Base-by-base conservation (phyloP, 2,329 filamentous ascomycete genomes). In the Ophiostoma australiae region DNA sequence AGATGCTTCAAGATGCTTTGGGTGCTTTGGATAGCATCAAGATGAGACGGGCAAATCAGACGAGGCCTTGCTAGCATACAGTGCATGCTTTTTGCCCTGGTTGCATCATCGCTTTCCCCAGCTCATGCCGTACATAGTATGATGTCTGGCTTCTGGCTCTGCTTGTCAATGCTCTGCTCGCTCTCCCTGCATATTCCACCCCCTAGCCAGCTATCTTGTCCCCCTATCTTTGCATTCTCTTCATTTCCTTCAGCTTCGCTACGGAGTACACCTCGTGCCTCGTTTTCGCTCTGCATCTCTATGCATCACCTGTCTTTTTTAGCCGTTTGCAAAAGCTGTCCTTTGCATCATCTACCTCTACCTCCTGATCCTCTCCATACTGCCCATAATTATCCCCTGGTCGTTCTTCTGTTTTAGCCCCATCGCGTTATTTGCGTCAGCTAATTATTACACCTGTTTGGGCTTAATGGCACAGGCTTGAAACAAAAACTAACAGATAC, bases 391-490 rank as follows among this genome's bases (percentile, higher is more conserved):
- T 15, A 31, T 41, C 66, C 39, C 66, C 66, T 41, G 37, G 37
- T 44, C 66, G n/a, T 48, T 41, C 35, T 39, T n/a, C 33, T 39
- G 61, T 35, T 68, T 48, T 66, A 31, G 52, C 70, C 63, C 69
- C 68, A n/a, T 61, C 67, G 67, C 48, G 20, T 55, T 67, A 48
- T 39, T 69, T 69, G 44, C 44, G 44, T 55, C 61, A 37, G 58
- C 71, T 68, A 67, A 69, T 67, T 69, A 35, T 67, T 67, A 68
- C 52, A 65, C 61, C 68, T 70, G 65, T 66, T 72, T 70, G 65
- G 69, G 69, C 65, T 68, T 55, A 33, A 66, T 67, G 37, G 63
- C 69, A 69, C 70, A 68, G 65, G 70, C 70, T 70, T 72, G 70
- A 70, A 72, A 72, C 70, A 63, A 70, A 63, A 67, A 17, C 68